Percentiles rank a stretch among this genome's conserved stretches.
Conservation (phyloP, 345 rosid genomes). For the Moringa oleifera region DNA sequence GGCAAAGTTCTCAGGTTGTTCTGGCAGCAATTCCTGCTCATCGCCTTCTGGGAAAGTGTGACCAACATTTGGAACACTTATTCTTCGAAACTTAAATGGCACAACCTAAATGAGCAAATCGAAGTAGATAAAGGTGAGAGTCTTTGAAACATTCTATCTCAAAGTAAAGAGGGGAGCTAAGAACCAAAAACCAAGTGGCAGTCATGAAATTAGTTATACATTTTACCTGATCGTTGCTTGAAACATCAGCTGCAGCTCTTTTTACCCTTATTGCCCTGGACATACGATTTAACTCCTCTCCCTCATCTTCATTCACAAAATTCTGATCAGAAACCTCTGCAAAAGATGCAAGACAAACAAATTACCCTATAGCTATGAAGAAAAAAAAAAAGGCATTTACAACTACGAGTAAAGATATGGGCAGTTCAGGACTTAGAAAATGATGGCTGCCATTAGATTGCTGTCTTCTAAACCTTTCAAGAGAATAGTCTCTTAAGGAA, state of each 20-base stretch:
- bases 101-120: conserved; percentile 26
- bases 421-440: too few species aligned
- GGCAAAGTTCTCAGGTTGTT: conserved; percentile 11
- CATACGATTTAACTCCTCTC: conserved; percentile 1
- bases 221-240: conserved; percentile 26
- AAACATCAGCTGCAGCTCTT: conserved; percentile 11
- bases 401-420: too few species aligned
- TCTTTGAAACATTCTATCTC: not conserved
- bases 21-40: conserved; percentile 12
- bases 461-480: too few species aligned
- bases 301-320: conserved; percentile 43
- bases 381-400: not conserved
- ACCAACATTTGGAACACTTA: conserved; percentile 9
- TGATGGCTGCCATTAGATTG: too few species aligned
- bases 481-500: too few species aligned
- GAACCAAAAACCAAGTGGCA: not conserved
- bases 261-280: not conserved
- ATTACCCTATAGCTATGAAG: conserved; percentile 9
- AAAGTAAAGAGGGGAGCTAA: too few species aligned
- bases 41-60: conserved; percentile 14
- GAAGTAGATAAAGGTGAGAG: not conserved
- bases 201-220: not conserved
- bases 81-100: conserved; percentile 2
- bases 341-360: too few species aligned
- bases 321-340: conserved; percentile 77